phyloP scores from a whole-genome alignment of 1,284 basidiomycete genomes.

The Malassezia sympodialis region DNA sequence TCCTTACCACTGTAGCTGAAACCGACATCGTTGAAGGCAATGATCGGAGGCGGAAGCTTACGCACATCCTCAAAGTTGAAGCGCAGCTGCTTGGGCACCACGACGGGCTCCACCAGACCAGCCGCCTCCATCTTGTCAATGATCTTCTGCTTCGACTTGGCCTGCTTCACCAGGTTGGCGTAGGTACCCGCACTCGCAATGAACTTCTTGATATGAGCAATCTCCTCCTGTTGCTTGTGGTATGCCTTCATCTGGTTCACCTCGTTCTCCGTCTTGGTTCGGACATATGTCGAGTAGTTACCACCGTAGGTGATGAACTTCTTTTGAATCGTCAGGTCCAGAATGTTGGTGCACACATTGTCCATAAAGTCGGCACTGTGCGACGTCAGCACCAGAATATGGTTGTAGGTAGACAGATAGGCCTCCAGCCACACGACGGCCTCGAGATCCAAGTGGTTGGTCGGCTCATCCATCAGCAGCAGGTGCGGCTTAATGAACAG shows the following conservation, averaged over 20 bases:
- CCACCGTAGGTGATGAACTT: constrained; percentile 77
- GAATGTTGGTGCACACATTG: constrained; percentile 72
- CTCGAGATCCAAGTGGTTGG: constrained; percentile 82
- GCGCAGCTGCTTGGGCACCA: constrained; percentile 61
- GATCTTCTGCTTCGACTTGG: constrained; percentile 93
- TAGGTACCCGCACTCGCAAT: constrained; percentile 98
- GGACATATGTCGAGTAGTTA: constrained; percentile 92
- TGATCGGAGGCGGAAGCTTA: constrained; percentile 89
- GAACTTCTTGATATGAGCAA: constrained; percentile 91
- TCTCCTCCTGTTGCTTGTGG: constrained; percentile 94
- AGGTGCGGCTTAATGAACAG: constrained; percentile 94
- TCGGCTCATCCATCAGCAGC: constrained; percentile 64
- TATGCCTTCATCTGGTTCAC: constrained; percentile 99
- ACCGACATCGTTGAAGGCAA: constrained; percentile 87
- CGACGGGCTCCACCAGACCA: constrained; percentile 82
- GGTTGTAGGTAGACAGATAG: constrained; percentile 93
- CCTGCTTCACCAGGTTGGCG: constrained; percentile 94
- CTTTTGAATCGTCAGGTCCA: constrained; percentile 84
- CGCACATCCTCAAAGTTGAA: constrained; percentile 95
- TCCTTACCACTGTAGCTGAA: constrained; percentile 87
- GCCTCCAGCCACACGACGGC: constrained; percentile 98
- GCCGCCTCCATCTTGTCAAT: constrained; percentile 99
- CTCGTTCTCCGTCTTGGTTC: constrained; percentile 93
- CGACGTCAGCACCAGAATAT: constrained; percentile 80
- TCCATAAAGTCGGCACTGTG: constrained; percentile 99